phyloP scores from a whole-genome alignment of 1,284 basidiomycete genomes.

The Heliocybe sulcata region DNA sequence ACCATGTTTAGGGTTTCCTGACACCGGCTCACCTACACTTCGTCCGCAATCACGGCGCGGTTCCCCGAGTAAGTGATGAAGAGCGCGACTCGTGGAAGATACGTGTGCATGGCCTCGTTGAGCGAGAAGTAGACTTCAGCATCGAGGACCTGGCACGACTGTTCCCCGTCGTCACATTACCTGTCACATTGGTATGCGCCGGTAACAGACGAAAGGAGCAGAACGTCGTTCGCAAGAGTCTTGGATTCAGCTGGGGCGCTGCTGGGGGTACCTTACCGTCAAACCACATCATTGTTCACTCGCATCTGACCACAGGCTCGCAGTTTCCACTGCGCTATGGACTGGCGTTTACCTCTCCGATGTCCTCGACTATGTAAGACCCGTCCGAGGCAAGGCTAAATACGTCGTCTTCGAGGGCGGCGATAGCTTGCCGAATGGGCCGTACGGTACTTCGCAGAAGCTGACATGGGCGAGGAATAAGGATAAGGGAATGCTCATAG shows the following conservation, averaged over 20 bases:
- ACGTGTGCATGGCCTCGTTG: conserved; percentile 41
- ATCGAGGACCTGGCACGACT: conserved; percentile 36
- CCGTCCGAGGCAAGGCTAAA: conserved; percentile 30
- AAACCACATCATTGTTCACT: not conserved
- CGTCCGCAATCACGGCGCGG: conserved; percentile 63
- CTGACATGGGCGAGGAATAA: conserved; percentile 41
- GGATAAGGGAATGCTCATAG: conserved; percentile 50
- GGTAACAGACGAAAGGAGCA: conserved; percentile 68
- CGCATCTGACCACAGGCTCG: conserved; percentile 3
- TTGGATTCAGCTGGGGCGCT: conserved; percentile 55
- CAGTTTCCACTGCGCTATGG: conserved; percentile 55
- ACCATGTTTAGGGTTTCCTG: conserved; percentile 36
- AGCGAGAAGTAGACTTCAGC: conserved; percentile 31
- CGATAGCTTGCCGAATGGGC: conserved; percentile 58
- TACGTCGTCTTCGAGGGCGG: conserved; percentile 62
- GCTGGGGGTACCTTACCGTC: conserved; percentile 24
- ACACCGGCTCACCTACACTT: conserved; percentile 61
- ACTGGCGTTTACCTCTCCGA: conserved; percentile 62
- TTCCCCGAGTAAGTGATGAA: conserved; percentile 39
- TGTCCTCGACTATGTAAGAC: conserved; percentile 41
- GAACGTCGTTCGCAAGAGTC: conserved; percentile 57
- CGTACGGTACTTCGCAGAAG: conserved; percentile 56
- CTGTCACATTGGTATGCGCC: conserved; percentile 63
- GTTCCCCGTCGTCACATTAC: conserved; percentile 52
- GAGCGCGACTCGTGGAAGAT: conserved; percentile 41